Base-by-base conservation (phyloP, 257 asterid species). In the Paulownia fortunei region DNA sequence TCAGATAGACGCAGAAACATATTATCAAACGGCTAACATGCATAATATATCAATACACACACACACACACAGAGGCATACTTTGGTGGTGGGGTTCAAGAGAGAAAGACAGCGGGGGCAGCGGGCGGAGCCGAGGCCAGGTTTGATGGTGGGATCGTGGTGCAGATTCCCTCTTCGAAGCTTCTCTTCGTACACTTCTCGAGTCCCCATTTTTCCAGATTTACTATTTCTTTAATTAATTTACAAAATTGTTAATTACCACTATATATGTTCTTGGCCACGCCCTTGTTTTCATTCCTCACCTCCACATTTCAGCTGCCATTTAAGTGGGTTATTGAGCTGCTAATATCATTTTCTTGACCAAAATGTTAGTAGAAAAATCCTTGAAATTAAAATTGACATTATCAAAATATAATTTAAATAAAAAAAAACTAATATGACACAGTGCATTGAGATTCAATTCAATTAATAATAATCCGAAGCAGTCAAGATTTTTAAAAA, bases 71-170 rank as follows among this genome's bases (percentile, higher is more conserved):
- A 58, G 3, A n/a, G 3, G 39, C 78, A 12, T 82, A 91, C 94
- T 2, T 82, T 64, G 58, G 86, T n/a, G n/a, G n/a, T 23, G 13
- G 86, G 80, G 80, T 82, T 87, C 63, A 92, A 62, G 61, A 85
- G 94, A 62, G 96, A 93, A 52, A 93, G 88, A 64, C 96, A 91
- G 21, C 96, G 96, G 24, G 97, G 98, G 86, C 96, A 93, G 24
- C 96, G 92, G 56, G 94, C 87, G 15, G 92, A 81, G 63, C 97
- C 96, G 30, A 91, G 92, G 83, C 97, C 97, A 4, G 98, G 93
- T 72, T 86, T 87, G 69, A 92, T 87, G 72, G 97, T 92, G 18
- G 97, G 97, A 70, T 89, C 97, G 71, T 88, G 89, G 73, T 91
- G 84, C 69, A 92, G 83, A 83, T 92, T 88, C 39, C 97, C 97